Percentiles rank a stretch among this genome's conserved stretches.
These are phyloP conservation scores for Xylaria sp. DNA, from an alignment of 2,329 filamentous ascomycete genomes.

Conservation along the genomic window DNA sequence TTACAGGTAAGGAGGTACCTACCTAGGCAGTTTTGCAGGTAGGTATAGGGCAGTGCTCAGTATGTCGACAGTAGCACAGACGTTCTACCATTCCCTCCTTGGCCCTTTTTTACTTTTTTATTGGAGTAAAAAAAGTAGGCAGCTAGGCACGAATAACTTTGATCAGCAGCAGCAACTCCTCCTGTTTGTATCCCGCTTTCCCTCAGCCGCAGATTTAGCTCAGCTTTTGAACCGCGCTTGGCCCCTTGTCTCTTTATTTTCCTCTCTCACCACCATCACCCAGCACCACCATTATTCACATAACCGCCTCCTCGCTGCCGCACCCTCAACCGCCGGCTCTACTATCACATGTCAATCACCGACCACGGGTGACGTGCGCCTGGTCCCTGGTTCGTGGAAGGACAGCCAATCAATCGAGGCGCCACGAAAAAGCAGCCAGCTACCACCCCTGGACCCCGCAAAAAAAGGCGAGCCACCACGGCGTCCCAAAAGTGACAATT, in stretches of 20 bases:
- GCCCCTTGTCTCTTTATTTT: slow-evolving; percentile 28
- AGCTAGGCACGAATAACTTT: not conserved
- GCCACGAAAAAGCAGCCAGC: slow-evolving; percentile 7
- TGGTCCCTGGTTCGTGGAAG: not conserved
- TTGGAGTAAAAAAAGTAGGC: slow-evolving; percentile 8
- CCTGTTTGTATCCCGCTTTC: slow-evolving; percentile 24
- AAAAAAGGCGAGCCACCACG: slow-evolving; percentile 4
- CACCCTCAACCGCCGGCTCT: slow-evolving; percentile 13
- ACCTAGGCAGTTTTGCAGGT: no score
- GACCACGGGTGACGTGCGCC: not conserved
- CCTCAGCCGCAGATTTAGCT: slow-evolving; percentile 33
- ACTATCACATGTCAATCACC: slow-evolving; percentile 7
- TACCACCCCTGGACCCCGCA: slow-evolving; percentile 21
- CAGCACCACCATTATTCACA: slow-evolving; percentile 25
- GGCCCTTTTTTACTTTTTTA: not conserved
- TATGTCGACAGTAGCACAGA: not conserved
- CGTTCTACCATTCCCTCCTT: not conserved
- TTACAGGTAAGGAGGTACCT: not conserved
- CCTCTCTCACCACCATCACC: slow-evolving; percentile 30
- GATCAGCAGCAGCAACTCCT: slow-evolving; percentile 9
- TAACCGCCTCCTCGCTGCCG: slow-evolving; percentile 24
- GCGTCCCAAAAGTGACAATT: slow-evolving; percentile 1
- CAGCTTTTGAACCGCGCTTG: slow-evolving; percentile 10
- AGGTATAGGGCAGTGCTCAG: not conserved
- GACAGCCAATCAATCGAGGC: not conserved